phyloP scores from a whole-genome alignment of 2,329 filamentous ascomycete species.

The Pyricularia grisea region DNA sequence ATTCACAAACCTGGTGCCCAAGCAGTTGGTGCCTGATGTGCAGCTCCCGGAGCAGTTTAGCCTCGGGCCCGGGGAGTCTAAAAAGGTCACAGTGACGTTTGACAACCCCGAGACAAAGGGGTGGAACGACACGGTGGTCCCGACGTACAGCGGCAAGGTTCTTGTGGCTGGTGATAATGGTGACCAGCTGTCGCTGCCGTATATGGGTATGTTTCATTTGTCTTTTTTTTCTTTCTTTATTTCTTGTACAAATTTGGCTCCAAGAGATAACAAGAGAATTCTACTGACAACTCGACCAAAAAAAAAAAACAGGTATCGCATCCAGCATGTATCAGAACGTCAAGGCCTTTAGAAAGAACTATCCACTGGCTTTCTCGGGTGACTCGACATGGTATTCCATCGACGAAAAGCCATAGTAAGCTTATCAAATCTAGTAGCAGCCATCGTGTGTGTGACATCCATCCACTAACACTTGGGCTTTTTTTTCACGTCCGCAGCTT shows the following conservation, averaged over 20 bases:
- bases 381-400: neutral
- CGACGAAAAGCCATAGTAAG: neutral
- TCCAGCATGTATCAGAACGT: slow-evolving; percentile 7
- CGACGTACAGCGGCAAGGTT: slow-evolving; percentile 24
- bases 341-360: slow-evolving; percentile 7
- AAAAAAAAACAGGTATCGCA: neutral
- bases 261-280: neutral
- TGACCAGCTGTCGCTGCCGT: slow-evolving; percentile 22
- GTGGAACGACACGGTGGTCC: slow-evolving; percentile 16
- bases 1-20: slow-evolving; percentile 8
- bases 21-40: slow-evolving; percentile 1
- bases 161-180: slow-evolving; percentile 20
- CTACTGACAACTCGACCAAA: neutral
- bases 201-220: slow-evolving; percentile 12
- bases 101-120: slow-evolving; percentile 11
- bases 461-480: neutral
- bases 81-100: slow-evolving; percentile 16
- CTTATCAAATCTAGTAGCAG: neutral
- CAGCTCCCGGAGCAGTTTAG: slow-evolving; percentile 12
- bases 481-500: slow-evolving; percentile 1
- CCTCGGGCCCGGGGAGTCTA: slow-evolving; percentile 16
- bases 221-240: slow-evolving; percentile 10
- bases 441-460: neutral
- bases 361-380: slow-evolving; percentile 2
- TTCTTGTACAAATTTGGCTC: neutral